Conservation (phyloP, 768 basidiomycete genomes). For the Hebeloma cylindrosporum region DNA sequence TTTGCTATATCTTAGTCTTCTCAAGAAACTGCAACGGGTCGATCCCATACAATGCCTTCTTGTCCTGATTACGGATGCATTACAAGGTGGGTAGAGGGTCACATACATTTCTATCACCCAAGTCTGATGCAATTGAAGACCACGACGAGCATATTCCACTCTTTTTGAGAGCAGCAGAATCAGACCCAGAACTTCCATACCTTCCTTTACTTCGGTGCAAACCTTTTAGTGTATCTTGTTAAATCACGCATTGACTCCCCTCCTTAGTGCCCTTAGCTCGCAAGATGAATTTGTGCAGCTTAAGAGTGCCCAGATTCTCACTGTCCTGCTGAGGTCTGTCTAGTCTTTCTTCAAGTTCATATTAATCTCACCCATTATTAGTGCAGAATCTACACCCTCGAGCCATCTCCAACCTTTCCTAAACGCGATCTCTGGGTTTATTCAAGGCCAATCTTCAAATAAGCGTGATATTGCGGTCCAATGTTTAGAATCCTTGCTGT, state of each 20-base stretch:
- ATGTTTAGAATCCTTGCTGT: slow-evolving; percentile 81
- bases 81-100: slow-evolving; percentile 55
- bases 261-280: slow-evolving; percentile 72
- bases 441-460: slow-evolving; percentile 59
- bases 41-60: slow-evolving; percentile 89
- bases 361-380: slow-evolving; percentile 23
- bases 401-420: slow-evolving; percentile 62
- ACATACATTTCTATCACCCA: not conserved
- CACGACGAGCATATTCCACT: slow-evolving; percentile 85
- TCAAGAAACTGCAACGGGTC: slow-evolving; percentile 79
- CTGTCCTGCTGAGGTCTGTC: slow-evolving; percentile 74
- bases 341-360: not conserved
- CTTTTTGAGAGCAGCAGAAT: slow-evolving; percentile 59
- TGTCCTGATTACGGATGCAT: slow-evolving; percentile 85
- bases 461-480: slow-evolving; percentile 91
- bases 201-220: slow-evolving; percentile 70
- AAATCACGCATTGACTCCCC: slow-evolving; percentile 11
- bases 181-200: slow-evolving; percentile 82
- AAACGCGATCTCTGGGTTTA: slow-evolving; percentile 54
- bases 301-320: slow-evolving; percentile 85
- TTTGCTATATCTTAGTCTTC: slow-evolving; percentile 82
- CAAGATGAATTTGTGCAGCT: slow-evolving; percentile 96
- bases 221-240: not conserved
- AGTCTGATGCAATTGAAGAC: slow-evolving; percentile 46
- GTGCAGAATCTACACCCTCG: slow-evolving; percentile 53